A percentile compares a stretch with the other conserved stretches of the same genome.
Conservation (phyloP, 1,139 yeast genomes). For the Saccharomyces uvarum region DNA sequence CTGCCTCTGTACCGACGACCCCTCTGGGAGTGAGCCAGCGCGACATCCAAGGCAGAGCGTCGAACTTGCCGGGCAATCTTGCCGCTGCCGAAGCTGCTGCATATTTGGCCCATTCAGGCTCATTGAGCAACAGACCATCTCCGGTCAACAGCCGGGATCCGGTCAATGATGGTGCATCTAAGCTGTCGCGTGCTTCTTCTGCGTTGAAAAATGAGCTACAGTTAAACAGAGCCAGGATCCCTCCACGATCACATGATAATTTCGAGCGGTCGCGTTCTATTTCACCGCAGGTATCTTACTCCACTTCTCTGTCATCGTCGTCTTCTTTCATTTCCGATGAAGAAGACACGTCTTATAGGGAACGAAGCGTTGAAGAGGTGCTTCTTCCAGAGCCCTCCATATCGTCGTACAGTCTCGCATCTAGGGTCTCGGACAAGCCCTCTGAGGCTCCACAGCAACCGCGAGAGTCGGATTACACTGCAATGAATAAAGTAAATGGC, state of each 20-base stretch:
- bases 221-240: not conserved
- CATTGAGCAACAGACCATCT: not conserved
- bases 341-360: not conserved
- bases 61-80: not conserved
- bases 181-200: not conserved
- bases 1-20: not conserved
- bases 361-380: not conserved
- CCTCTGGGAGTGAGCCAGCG: not conserved
- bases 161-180: not conserved
- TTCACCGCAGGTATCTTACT: not conserved
- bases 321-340: not conserved
- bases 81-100: not conserved
- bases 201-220: not conserved
- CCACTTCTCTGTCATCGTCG: not conserved
- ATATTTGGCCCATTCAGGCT: not conserved
- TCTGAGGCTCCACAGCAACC: not conserved
- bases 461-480: conserved; percentile 6
- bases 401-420: not conserved
- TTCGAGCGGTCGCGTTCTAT: not conserved
- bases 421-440: not conserved
- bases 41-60: not conserved
- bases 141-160: not conserved
- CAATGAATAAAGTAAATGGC: conserved; percentile 12
- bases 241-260: not conserved
- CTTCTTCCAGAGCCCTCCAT: not conserved